phyloP scores from a whole-genome alignment of 345 rosid genomes.

The Angophora floribunda region DNA sequence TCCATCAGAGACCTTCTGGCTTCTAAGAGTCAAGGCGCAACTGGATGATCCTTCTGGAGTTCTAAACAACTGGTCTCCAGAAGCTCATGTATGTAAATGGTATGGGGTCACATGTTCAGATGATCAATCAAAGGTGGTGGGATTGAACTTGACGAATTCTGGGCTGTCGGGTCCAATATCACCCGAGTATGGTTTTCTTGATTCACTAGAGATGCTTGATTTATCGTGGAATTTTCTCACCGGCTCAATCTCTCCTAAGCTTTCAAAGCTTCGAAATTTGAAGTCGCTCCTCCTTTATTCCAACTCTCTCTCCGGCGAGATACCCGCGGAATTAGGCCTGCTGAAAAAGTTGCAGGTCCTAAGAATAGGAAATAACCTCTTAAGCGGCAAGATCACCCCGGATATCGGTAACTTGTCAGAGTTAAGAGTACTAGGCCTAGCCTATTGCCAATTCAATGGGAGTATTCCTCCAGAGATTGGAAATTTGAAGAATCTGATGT shows the following conservation, averaged over 20 bases:
- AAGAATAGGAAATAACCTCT: conserved; percentile 55
- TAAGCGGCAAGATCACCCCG: conserved; percentile 45
- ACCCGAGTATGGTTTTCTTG: conserved; percentile 26
- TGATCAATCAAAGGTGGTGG: conserved; percentile 27
- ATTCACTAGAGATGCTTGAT: conserved; percentile 53
- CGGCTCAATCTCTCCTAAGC: conserved; percentile 53
- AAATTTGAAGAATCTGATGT: conserved; percentile 33
- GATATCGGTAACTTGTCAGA: conserved; percentile 49
- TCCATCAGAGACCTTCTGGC: conserved; percentile 32
- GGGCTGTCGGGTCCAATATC: conserved; percentile 62
- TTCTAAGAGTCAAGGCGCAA: conserved; percentile 40
- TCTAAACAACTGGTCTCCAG: conserved; percentile 49
- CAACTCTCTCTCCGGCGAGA: conserved; percentile 55
- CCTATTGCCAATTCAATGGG: conserved; percentile 60
- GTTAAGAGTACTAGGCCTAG: conserved; percentile 47
- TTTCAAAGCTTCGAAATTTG: conserved; percentile 58
- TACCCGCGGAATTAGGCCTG: conserved; percentile 52
- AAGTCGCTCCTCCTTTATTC: conserved; percentile 47
- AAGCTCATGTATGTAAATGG: conserved; percentile 49
- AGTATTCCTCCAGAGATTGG: conserved; percentile 70
- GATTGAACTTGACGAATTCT: conserved; percentile 53
- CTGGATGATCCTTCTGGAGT: conserved; percentile 35
- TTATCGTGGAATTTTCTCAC: conserved; percentile 48
- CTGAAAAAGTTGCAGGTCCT: conserved; percentile 53
- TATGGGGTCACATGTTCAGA: conserved; percentile 55